phyloP scores from a whole-genome alignment of 805 yeast species.

The Sugiyamaella qingdaonensis region DNA sequence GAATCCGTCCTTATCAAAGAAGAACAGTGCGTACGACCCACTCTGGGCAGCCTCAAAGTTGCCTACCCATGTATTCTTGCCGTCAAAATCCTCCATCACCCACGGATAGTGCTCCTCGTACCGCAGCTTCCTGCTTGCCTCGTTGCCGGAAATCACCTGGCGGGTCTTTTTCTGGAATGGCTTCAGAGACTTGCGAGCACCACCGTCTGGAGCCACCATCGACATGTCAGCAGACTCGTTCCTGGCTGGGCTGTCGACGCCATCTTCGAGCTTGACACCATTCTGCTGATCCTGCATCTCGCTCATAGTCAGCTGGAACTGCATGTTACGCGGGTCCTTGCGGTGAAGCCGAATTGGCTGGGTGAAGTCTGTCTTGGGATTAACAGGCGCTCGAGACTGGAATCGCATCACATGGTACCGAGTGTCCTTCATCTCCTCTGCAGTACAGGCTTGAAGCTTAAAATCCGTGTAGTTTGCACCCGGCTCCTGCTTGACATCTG shows the following conservation, averaged over 20 bases:
- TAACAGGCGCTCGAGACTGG: slow-evolving; percentile 66
- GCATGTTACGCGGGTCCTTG: slow-evolving; percentile 88
- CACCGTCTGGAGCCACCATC: slow-evolving; percentile 84
- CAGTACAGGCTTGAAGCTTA: slow-evolving; percentile 66
- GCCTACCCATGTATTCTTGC: slow-evolving; percentile 91
- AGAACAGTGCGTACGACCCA: slow-evolving; percentile 79
- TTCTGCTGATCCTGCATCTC: slow-evolving; percentile 39
- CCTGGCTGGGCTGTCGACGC: slow-evolving; percentile 4
- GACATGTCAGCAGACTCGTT: slow-evolving; percentile 39
- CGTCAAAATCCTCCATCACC: slow-evolving; percentile 97
- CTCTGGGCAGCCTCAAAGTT: slow-evolving; percentile 89
- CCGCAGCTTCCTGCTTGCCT: slow-evolving; percentile 73
- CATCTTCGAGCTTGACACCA: slow-evolving; percentile 21
- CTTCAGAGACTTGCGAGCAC: slow-evolving; percentile 64
- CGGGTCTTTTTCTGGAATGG: slow-evolving; percentile 67
- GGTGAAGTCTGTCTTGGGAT: slow-evolving; percentile 66
- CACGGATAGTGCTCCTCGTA: slow-evolving; percentile 97
- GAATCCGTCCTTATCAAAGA: slow-evolving; percentile 82
- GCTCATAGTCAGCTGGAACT: slow-evolving; percentile 66
- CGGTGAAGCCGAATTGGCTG: slow-evolving; percentile 85
- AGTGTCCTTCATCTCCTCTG: slow-evolving; percentile 65
- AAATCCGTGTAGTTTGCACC: slow-evolving; percentile 37
- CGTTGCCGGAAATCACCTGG: slow-evolving; percentile 77
- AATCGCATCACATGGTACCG: slow-evolving; percentile 80
- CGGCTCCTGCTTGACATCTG: neutral